A percentile compares a stretch with the other conserved stretches of the same genome.
Evolutionary conservation across 257 asterid genomes (phyloP).

Genomic region (Salvia miltiorrhiza): DNA sequence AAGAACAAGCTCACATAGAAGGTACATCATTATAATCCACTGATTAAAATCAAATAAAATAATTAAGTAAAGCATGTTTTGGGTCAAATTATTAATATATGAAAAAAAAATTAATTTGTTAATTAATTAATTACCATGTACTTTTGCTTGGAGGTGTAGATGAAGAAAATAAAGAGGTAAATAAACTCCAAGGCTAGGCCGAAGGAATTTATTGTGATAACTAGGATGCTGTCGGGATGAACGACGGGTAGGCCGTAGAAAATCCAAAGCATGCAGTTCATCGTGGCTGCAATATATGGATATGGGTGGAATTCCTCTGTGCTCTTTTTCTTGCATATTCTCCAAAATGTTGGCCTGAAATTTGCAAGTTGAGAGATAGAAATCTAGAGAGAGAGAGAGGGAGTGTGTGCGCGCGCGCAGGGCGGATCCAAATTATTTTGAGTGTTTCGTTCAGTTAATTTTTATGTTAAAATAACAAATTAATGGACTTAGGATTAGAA

Average conservation of each 20-base stretch:
- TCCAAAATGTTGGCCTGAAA: conserved; percentile 49
- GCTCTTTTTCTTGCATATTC: conserved; percentile 45
- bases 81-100: no score
- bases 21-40: not conserved
- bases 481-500: no score
- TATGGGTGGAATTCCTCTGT: conserved; percentile 70
- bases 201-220: conserved; percentile 44
- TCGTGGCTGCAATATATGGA: conserved; percentile 47
- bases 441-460: no score
- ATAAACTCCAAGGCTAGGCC: conserved; percentile 42
- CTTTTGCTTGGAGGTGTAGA: conserved; percentile 24
- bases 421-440: no score
- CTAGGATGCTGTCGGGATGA: conserved; percentile 53
- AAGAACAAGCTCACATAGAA: conserved; percentile 21
- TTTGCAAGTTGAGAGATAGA: no score
- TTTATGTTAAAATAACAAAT: no score
- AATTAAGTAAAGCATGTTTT: no score
- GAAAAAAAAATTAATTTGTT: not conserved
- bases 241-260: conserved; percentile 59
- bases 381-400: no score
- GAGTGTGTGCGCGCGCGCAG: no score
- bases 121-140: conserved; percentile 31
- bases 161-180: conserved; percentile 46
- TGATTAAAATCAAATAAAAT: not conserved
- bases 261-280: conserved; percentile 73